Conservation (phyloP, 2,329 filamentous ascomycete species). For the Penicillium concentricum region DNA sequence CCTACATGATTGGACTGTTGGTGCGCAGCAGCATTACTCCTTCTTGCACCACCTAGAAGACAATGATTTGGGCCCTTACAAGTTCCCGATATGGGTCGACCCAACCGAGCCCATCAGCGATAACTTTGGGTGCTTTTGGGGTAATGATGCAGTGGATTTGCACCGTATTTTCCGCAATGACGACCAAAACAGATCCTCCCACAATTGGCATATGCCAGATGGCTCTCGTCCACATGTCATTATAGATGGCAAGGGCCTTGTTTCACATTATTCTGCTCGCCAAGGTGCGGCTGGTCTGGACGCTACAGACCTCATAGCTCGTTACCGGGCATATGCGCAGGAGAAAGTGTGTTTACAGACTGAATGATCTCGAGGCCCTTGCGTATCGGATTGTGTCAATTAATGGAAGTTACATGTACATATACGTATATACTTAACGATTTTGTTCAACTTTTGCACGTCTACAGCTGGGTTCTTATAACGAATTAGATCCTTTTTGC, state of each 20-base stretch:
- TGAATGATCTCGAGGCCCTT: not conserved
- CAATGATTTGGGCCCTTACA: conserved; percentile 48
- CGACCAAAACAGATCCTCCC: conserved; percentile 41
- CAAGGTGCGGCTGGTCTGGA: conserved; percentile 44
- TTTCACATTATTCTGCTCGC: conserved; percentile 54
- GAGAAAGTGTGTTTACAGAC: conserved; percentile 49
- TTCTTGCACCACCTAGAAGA: conserved; percentile 53
- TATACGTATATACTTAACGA: not conserved
- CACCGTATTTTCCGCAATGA: conserved; percentile 43
- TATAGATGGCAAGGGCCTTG: conserved; percentile 56
- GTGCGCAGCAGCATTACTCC: conserved; percentile 45
- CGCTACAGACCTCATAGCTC: conserved; percentile 54
- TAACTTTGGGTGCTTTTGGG: conserved; percentile 56
- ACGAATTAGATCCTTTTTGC: not conserved
- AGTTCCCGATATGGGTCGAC: conserved; percentile 49
- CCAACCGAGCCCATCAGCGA: conserved; percentile 53
- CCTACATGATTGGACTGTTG: conserved; percentile 53
- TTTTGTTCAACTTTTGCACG: not conserved
- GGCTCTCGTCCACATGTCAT: conserved; percentile 35
- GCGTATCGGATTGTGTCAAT: not conserved
- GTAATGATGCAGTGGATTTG: conserved; percentile 51
- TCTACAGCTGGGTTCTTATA: not conserved
- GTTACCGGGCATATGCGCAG: conserved; percentile 55
- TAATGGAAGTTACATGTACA: not conserved
- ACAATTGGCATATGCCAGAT: conserved; percentile 37